A percentile compares a stretch with the other conserved stretches of the same genome.
These are phyloP conservation scores for Chaetomium fimeti DNA, from an alignment of 495 filamentous ascomycete species.

Conservation along the genomic window DNA sequence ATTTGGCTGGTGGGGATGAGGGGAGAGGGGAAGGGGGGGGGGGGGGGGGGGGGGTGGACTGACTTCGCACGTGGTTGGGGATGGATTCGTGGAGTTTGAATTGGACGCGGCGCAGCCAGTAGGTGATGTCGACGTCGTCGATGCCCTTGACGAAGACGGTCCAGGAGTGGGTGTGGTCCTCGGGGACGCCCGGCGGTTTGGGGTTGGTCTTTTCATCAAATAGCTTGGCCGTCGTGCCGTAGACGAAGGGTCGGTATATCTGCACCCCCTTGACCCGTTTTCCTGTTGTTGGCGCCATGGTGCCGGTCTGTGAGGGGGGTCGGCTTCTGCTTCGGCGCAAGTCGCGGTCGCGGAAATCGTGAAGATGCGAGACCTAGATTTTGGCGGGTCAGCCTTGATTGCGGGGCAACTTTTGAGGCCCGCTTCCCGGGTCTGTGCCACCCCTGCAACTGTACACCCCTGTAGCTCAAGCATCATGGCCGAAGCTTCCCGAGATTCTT, in stretches of 20 bases:
- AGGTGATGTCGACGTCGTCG: constrained; percentile 81
- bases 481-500: not conserved
- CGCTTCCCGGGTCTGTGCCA: constrained; percentile 15
- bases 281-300: constrained; percentile 54
- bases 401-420: constrained; percentile 17
- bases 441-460: constrained; percentile 14
- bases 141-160: constrained; percentile 86
- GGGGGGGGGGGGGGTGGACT: constrained; percentile 11
- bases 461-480: not conserved
- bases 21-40: not conserved
- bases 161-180: constrained; percentile 95
- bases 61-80: constrained; percentile 76
- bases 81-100: constrained; percentile 98
- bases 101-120: constrained; percentile 95
- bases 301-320: not conserved
- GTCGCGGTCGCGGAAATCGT: not conserved
- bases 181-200: constrained; percentile 63
- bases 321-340: not conserved
- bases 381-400: constrained; percentile 28
- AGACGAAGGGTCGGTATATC: constrained; percentile 76
- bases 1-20: constrained; percentile 9
- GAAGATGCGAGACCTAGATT: not conserved
- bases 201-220: constrained; percentile 61
- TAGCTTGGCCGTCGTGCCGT: constrained; percentile 73
- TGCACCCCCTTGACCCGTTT: constrained; percentile 68